Conservation (phyloP, 2,329 filamentous ascomycete genomes). For the Trichophyton rubrum region DNA sequence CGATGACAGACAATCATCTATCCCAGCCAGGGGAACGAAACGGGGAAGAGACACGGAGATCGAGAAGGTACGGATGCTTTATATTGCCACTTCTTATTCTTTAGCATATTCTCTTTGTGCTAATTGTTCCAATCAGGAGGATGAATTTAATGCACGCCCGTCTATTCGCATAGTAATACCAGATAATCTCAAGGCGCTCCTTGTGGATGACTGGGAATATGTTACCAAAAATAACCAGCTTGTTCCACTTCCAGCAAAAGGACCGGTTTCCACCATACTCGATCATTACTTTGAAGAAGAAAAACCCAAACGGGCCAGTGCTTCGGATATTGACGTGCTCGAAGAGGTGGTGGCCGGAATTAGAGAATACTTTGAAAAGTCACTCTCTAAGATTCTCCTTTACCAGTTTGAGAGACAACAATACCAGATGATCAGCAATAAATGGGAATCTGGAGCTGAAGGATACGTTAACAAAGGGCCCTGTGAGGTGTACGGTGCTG, state of each 20-base stretch:
- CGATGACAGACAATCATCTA: conserved; percentile 34
- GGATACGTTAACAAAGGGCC: conserved; percentile 58
- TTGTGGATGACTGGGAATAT: conserved; percentile 98
- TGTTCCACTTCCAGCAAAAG: conserved; percentile 66
- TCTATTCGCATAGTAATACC: conserved; percentile 78
- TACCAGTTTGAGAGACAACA: conserved; percentile 91
- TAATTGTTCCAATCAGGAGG: conserved; percentile 52
- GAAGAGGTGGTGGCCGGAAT: conserved; percentile 80
- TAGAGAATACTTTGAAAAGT: conserved; percentile 88
- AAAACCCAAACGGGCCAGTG: conserved; percentile 44
- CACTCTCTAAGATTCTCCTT: conserved; percentile 73
- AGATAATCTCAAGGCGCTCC: conserved; percentile 76
- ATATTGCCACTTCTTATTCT: neutral
- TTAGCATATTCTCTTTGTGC: neutral
- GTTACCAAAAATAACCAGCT: conserved; percentile 90
- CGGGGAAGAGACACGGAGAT: conserved; percentile 36
- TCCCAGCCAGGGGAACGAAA: conserved; percentile 33
- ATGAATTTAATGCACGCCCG: conserved; percentile 69
- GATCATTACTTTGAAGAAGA: conserved; percentile 67
- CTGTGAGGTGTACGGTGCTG: conserved; percentile 77
- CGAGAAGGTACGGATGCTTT: conserved; percentile 31
- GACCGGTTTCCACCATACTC: conserved; percentile 65
- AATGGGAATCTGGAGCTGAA: conserved; percentile 51
- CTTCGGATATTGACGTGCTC: conserved; percentile 61
- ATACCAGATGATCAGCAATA: conserved; percentile 63